Conservation (phyloP, 768 basidiomycete species). For the Tephrocybe sp. region DNA sequence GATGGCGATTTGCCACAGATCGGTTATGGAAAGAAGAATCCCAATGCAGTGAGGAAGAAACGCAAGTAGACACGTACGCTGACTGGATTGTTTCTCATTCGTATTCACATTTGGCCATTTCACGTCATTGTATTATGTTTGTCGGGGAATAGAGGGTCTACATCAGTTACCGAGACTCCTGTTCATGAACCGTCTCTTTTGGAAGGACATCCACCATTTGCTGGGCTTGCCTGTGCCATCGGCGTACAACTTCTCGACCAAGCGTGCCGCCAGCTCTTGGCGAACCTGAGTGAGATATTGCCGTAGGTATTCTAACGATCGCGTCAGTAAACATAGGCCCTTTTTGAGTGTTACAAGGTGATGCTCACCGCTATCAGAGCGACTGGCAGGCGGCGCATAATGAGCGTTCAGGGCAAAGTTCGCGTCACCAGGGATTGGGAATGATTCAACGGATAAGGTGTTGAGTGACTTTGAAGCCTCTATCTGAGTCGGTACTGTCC, state of each 20-base stretch:
- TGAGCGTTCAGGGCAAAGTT: slow-evolving; percentile 92
- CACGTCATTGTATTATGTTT: slow-evolving; percentile 12
- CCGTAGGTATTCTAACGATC: slow-evolving; percentile 73
- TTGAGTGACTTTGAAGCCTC: slow-evolving; percentile 89
- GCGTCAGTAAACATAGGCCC: slow-evolving; percentile 11
- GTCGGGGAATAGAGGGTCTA: slow-evolving; percentile 15
- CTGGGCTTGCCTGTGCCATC: slow-evolving; percentile 93
- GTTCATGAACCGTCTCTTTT: slow-evolving; percentile 96
- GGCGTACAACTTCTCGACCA: slow-evolving; percentile 88
- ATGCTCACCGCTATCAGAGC: slow-evolving; percentile 75
- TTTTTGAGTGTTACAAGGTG: not conserved
- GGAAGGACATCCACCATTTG: slow-evolving; percentile 99
- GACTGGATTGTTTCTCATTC: slow-evolving; percentile 9
- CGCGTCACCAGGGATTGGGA: slow-evolving; percentile 94
- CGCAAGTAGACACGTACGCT: slow-evolving; percentile 42
- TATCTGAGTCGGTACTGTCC: slow-evolving; percentile 69
- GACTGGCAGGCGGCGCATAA: slow-evolving; percentile 76
- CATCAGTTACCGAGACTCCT: slow-evolving; percentile 73
- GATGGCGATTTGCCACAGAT: slow-evolving; percentile 78
- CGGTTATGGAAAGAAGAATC: slow-evolving; percentile 87
- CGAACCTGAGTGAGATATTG: slow-evolving; percentile 91
- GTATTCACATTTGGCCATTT: slow-evolving; percentile 16
- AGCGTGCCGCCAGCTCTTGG: slow-evolving; percentile 84
- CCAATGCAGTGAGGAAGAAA: slow-evolving; percentile 70
- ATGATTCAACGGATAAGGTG: slow-evolving; percentile 91